These are phyloP conservation scores for Coemansia sp. DNA, from an alignment of 192 early-diverging fungal species.

Conservation along the genomic window DNA sequence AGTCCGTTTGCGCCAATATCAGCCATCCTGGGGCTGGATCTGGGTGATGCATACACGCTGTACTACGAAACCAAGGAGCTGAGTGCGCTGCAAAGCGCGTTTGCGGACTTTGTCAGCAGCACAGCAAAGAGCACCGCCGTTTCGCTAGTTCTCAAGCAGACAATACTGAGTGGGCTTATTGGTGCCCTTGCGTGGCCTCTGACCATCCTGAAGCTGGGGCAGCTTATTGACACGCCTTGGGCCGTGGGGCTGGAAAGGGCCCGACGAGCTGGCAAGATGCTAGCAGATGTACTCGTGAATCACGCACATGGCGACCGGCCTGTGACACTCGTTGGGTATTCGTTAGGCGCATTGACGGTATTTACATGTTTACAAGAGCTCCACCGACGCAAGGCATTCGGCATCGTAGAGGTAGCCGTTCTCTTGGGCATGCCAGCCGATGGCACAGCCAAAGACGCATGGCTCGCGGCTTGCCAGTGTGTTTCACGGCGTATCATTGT, in stretches of 20 bases:
- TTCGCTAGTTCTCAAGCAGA: slow-evolving; percentile 48
- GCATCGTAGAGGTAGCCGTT: slow-evolving; percentile 65
- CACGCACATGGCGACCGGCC: slow-evolving; percentile 61
- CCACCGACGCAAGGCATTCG: slow-evolving; percentile 41
- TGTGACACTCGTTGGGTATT: slow-evolving; percentile 68
- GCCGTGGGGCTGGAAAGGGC: slow-evolving; percentile 62
- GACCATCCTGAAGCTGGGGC: slow-evolving; percentile 40
- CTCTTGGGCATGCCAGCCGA: slow-evolving; percentile 69
- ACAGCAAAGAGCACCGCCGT: slow-evolving; percentile 46
- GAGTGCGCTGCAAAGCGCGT: slow-evolving; percentile 39
- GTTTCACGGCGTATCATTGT: slow-evolving; percentile 63
- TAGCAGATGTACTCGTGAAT: slow-evolving; percentile 45
- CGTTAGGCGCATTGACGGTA: slow-evolving; percentile 66
- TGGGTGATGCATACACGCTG: slow-evolving; percentile 51
- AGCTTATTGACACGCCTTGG: slow-evolving; percentile 73
- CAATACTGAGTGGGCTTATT: slow-evolving; percentile 32
- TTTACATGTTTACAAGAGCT: slow-evolving; percentile 70
- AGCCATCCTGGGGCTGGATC: slow-evolving; percentile 28
- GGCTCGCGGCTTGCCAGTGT: slow-evolving; percentile 58
- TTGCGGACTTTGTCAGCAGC: slow-evolving; percentile 36
- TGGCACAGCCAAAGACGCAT: slow-evolving; percentile 53
- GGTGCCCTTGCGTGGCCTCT: slow-evolving; percentile 50
- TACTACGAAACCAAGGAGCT: slow-evolving; percentile 53
- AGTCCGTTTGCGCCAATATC: slow-evolving; percentile 26
- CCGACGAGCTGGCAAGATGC: slow-evolving; percentile 59